Percentiles rank a stretch among this genome's conserved stretches.
Conservation (phyloP, 192 early-diverging fungal species). For the Umbelopsis vinacea region DNA sequence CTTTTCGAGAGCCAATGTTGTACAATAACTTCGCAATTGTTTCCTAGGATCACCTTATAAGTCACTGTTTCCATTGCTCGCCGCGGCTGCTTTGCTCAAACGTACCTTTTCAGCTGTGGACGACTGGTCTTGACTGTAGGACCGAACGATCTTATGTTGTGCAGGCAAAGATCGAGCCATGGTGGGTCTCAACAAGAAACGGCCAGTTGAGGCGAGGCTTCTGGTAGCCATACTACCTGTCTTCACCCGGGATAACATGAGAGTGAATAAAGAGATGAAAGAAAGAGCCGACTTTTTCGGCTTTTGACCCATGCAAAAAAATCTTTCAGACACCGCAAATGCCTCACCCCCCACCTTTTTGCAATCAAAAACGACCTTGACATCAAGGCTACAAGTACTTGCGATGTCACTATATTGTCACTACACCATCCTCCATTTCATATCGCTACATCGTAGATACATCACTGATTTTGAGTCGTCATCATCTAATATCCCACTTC, state of each 20-base stretch:
- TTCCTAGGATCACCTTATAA: constrained; percentile 54
- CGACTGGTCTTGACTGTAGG: constrained; percentile 13
- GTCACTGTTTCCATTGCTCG: not conserved
- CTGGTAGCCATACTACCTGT: constrained; percentile 11
- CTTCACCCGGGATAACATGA: constrained; percentile 3
- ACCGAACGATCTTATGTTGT: constrained; percentile 3
- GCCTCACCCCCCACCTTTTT: too few relatives aligned
- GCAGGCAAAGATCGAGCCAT: not conserved
- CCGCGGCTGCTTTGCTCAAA: not conserved
- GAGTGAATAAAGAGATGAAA: not conserved
- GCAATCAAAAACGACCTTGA: too few relatives aligned
- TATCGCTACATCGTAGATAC: too few relatives aligned
- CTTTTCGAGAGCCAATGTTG: constrained; percentile 99
- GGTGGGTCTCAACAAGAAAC: not conserved
- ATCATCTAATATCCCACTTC: too few relatives aligned
- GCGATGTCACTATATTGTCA: too few relatives aligned
- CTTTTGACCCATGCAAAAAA: constrained; percentile 12
- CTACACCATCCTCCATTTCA: too few relatives aligned
- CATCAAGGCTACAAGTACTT: too few relatives aligned
- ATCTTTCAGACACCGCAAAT: not conserved
- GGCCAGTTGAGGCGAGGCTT: not conserved
- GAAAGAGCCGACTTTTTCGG: not conserved
- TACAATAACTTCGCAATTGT: constrained; percentile 90
- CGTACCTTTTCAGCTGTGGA: constrained; percentile 13
- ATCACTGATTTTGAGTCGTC: too few relatives aligned